Conservation (phyloP, 306 rosid genomes). For the Luffa aegyptiaca region DNA sequence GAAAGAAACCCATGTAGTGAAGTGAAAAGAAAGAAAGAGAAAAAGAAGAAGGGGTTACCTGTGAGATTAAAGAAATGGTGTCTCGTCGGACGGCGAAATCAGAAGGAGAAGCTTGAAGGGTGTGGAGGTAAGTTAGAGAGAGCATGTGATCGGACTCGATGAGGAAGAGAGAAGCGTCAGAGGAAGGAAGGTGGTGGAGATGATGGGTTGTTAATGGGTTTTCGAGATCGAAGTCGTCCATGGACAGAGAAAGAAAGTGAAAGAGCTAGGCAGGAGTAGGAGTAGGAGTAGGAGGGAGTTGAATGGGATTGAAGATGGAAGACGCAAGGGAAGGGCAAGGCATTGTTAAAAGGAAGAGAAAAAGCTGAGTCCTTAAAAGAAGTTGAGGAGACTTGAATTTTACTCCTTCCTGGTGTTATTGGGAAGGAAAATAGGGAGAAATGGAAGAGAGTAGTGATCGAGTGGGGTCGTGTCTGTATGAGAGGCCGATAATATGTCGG, state of each 20-base stretch:
- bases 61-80: slow-evolving; percentile 50
- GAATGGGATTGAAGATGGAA: slow-evolving; percentile 13
- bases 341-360: slow-evolving; percentile 26
- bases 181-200: slow-evolving; percentile 30
- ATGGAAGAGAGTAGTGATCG: slow-evolving; percentile 15
- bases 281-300: background rate
- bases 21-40: background rate
- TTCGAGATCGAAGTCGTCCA: slow-evolving; percentile 94
- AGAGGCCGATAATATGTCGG: slow-evolving; percentile 6
- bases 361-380: slow-evolving; percentile 22
- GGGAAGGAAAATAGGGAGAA: slow-evolving; percentile 28
- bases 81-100: slow-evolving; percentile 45
- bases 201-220: slow-evolving; percentile 47
- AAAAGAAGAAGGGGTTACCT: slow-evolving; percentile 26
- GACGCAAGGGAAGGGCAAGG: slow-evolving; percentile 4
- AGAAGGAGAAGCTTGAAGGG: slow-evolving; percentile 33
- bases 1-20: background rate
- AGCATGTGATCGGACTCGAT: slow-evolving; percentile 80
- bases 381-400: slow-evolving; percentile 25
- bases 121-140: slow-evolving; percentile 36
- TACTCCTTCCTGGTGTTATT: slow-evolving; percentile 17
- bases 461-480: background rate
- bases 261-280: background rate
- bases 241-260: slow-evolving; percentile 7
- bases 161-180: slow-evolving; percentile 44